Evolutionary conservation across 306 rosid species (phyloP).

Genomic region (Medicago arabica): DNA sequence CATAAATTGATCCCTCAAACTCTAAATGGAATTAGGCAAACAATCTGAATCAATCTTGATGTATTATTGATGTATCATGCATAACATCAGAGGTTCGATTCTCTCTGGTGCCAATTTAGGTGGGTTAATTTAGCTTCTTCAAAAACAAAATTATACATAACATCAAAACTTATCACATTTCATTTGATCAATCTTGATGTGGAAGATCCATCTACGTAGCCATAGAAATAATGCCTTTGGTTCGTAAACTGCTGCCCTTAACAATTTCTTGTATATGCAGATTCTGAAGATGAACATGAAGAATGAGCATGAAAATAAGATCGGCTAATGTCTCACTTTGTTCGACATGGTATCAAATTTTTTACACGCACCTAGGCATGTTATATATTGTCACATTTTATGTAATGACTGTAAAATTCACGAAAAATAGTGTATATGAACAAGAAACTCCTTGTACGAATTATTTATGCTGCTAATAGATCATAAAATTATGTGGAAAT

Average conservation of each 20-base stretch:
- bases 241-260: not conserved
- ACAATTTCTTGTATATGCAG: too few species aligned
- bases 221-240: slow-evolving; percentile 12
- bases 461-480: too few species aligned
- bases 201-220: slow-evolving; percentile 3
- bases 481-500: too few species aligned
- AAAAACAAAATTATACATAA: slow-evolving; percentile 3
- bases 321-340: slow-evolving; percentile 38
- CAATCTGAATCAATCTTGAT: too few species aligned
- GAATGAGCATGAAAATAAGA: slow-evolving; percentile 57
- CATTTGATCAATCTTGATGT: slow-evolving; percentile 18
- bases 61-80: too few species aligned
- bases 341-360: slow-evolving; percentile 28
- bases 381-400: slow-evolving; percentile 10
- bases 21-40: too few species aligned
- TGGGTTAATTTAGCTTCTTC: too few species aligned
- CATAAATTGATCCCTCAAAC: too few species aligned
- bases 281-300: slow-evolving; percentile 73
- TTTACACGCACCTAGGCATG: not conserved
- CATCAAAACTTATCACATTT: not conserved
- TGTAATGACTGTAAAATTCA: not conserved
- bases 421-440: too few species aligned
- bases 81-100: too few species aligned
- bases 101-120: too few species aligned
- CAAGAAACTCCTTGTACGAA: too few species aligned